Base-by-base conservation (phyloP, 192 early-diverging fungal species). In the Entophlyctis helioformis region DNA sequence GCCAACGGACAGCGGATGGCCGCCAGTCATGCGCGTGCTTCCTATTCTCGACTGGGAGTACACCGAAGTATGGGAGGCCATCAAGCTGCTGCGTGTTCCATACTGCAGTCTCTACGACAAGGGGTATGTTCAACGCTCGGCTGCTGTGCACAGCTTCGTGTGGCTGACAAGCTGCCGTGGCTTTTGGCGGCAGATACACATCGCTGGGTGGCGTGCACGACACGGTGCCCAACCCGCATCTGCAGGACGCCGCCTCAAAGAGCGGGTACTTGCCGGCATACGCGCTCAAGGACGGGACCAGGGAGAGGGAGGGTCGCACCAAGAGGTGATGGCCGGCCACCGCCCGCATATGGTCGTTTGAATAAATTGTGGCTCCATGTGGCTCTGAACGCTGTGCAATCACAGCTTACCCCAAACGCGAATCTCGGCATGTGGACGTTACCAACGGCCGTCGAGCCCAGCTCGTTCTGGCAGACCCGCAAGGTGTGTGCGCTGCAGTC, bases 41-140 rank as follows among this genome's bases (percentile, higher is more conserved):
- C 90, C 94, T 4, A 81, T 97, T 13, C 60, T 97, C 15, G 84
- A 95, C 62, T 95, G 90, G 91, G 48, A 62, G 13, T 95, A 91
- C 48, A 66, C 72, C 21, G 70, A 86, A 24, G 67, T 97, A 39
- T 97, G 94, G 94, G 63, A 69, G 1, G 86, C 78, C 48, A 64
- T 93, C 42, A 53, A 55, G 18, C 27, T 40, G 16, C 60, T 84
- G 20, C 65, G 64, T 11, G 71, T 93, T 26, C 81, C 75, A 37
- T 94, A 93, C 60, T 97, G 91, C 63, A 64, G 64, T 0, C 68
- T 95, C 37, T 97, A 97, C 49, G 88, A 97, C 53, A 51, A 78
- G 54, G 89, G 84, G 84, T 85, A 66, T 60, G 42, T 40, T 29
- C 26, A 26, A 26, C 3, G 3, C 12, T 20, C 19, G 13, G n/a